Base-by-base conservation (phyloP, 306 rosid genomes). In the Vicia villosa region DNA sequence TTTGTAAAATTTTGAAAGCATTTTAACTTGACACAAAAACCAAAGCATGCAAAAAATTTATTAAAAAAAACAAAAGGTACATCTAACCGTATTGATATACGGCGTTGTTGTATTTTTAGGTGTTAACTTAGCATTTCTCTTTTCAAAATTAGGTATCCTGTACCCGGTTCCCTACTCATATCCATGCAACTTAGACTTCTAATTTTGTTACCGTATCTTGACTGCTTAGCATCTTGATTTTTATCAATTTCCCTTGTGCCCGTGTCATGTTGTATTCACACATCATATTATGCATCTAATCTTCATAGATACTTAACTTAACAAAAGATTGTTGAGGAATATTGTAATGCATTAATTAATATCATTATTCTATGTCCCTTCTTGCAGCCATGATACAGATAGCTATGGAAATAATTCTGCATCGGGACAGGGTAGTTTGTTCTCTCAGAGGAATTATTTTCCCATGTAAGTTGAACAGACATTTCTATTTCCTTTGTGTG, bases 391-490 rank as follows among this genome's bases (percentile, higher is more conserved):
- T 60, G 78, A 74, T 47, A 30, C 76, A 70, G 67, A 74, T 71
- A 64, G 65, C 22, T 34, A 43, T 14, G 72, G 47, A 72, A 64
- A 47, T 74, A 41, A 26, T 46, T 66, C 78, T 74, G 59, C 60
- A 54, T 55, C 64, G 68, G 82, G 72, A 49, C 62, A 20, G 63
- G 69, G 30, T 45, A 42, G 47, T 54, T 38, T 34, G 74, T 52
- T 70, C 41, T 64, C 74, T 72, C 74, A 45, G 51, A 70, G 40
- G 76, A 45, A 4, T 71, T 82, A 82, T 75, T 74, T 86, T 64
- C 78, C 83, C 71, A 56, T 45, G 91, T 84, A 86, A 79, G 83
- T 70, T 56, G 21, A 76, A 65, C 68, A 28, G 47, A 40, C 72
- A 68, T 38, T 34, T 70, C 12, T 58, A 11, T 63, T 49, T 57